A percentile compares a stretch with the other conserved stretches of the same genome.
These are phyloP conservation scores for Sclerotinia trifoliorum DNA, from an alignment of 2,329 filamentous ascomycete species.

Conservation along the genomic window DNA sequence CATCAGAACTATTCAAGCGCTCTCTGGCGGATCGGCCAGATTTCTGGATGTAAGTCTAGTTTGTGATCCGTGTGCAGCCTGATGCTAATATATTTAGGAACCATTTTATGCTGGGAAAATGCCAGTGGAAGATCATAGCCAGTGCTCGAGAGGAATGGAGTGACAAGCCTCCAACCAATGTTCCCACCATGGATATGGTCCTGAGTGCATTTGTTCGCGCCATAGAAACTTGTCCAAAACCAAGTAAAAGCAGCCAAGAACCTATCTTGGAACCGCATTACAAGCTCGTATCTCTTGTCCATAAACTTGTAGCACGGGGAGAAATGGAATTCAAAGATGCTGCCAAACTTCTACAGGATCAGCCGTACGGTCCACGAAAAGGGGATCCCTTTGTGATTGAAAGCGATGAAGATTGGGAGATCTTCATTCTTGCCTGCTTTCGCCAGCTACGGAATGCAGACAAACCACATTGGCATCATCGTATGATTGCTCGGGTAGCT, in stretches of 20 bases:
- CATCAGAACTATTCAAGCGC: constrained; percentile 57
- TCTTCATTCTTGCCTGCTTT: constrained; percentile 53
- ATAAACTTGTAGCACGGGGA: constrained; percentile 57
- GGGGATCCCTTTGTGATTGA: constrained; percentile 36
- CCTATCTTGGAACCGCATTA: constrained; percentile 72
- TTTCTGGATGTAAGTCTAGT: constrained; percentile 57
- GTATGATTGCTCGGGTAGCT: constrained; percentile 63
- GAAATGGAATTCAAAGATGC: constrained; percentile 35
- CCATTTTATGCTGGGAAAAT: constrained; percentile 69
- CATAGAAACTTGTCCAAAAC: constrained; percentile 60
- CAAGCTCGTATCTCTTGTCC: constrained; percentile 64
- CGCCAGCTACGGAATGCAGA: constrained; percentile 49
- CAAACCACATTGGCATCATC: constrained; percentile 74
- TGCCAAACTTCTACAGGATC: constrained; percentile 40
- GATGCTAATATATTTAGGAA: constrained; percentile 46
- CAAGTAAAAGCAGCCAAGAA: constrained; percentile 58
- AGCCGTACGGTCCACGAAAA: constrained; percentile 37
- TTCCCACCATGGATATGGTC: constrained; percentile 46
- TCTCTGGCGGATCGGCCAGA: constrained; percentile 59
- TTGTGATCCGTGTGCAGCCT: background rate
- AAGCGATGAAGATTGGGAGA: constrained; percentile 53
- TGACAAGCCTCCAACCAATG: constrained; percentile 38
- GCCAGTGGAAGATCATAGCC: constrained; percentile 68
- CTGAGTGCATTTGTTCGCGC: constrained; percentile 57
- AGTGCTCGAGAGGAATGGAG: constrained; percentile 45